These are phyloP conservation scores for Tilletiaria anomala DNA, from an alignment of 1,284 basidiomycete species.

Conservation along the genomic window DNA sequence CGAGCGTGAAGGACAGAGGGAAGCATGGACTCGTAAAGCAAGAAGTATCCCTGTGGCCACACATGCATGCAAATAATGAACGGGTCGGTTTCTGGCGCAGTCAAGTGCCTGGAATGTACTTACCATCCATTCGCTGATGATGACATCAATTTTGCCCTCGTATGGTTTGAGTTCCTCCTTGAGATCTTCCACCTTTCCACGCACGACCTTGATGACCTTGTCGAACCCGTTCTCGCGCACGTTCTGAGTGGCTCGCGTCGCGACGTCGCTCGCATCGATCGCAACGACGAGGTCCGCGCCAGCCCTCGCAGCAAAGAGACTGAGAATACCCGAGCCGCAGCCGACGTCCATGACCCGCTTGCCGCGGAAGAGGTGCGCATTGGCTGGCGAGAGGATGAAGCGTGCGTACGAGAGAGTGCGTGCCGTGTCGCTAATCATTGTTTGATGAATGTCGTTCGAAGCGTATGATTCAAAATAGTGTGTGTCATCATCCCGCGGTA, in stretches of 20 bases:
- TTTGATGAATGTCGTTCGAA: slow-evolving; percentile 60
- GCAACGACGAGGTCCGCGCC: slow-evolving; percentile 87
- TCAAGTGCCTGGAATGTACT: slow-evolving; percentile 45
- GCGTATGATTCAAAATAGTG: slow-evolving; percentile 90
- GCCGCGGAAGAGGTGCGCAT: slow-evolving; percentile 65
- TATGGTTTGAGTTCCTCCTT: slow-evolving; percentile 51
- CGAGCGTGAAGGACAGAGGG: slow-evolving; percentile 80
- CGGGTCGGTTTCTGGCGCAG: not conserved
- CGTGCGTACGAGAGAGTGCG: slow-evolving; percentile 83
- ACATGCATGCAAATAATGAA: not conserved
- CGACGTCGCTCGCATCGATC: slow-evolving; percentile 80
- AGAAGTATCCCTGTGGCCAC: slow-evolving; percentile 23
- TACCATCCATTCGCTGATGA: slow-evolving; percentile 92
- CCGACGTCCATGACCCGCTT: slow-evolving; percentile 87
- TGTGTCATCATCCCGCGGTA: slow-evolving; percentile 60
- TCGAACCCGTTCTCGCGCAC: slow-evolving; percentile 65
- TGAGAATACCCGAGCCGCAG: slow-evolving; percentile 52
- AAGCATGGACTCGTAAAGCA: slow-evolving; percentile 88
- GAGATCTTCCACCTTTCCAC: slow-evolving; percentile 77
- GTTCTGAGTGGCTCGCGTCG: slow-evolving; percentile 64
- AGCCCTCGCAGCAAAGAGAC: slow-evolving; percentile 76
- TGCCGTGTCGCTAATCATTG: slow-evolving; percentile 62
- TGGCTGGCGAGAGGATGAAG: slow-evolving; percentile 62
- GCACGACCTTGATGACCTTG: slow-evolving; percentile 61
- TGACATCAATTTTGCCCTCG: slow-evolving; percentile 65